Evolutionary conservation across 2,329 filamentous ascomycete species (phyloP), one percentile per base, ranked within the genome.

Genomic region (Corinectria fuckeliana): DNA sequence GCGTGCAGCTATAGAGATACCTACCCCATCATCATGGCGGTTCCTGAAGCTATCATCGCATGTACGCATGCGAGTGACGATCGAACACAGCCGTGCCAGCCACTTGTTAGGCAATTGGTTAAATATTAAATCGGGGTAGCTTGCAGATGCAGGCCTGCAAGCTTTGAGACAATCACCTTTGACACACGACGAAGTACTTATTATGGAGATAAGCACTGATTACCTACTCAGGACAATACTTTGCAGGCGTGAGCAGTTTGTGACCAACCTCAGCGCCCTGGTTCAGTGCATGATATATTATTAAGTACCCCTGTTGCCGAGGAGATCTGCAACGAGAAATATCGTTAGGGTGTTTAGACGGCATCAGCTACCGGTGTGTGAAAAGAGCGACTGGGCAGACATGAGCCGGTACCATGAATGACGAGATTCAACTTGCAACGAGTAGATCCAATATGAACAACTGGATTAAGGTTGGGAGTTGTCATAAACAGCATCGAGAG

Each of bases 271-370:
- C 9, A 26, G 5, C 16, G 16, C 30, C 6, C 21, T 30, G 36
- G 3, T 41, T 32, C 13, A 16, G n/a, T 50, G 54, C 30, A 56
- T 45, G 30, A 50, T 56, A 45, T 30, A 47, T 47, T 50, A 50
- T 28, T 32, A 34, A 6, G 47, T 30, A 5, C 21, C 20, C 23
- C 5, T 7, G 32, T 9, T 34, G 51, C 4, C 9, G 16, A 26
- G 20, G 16, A 21, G 7, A 18, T 16, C n/a, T n/a, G n/a, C n/a
- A n/a, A n/a, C n/a, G n/a, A n/a, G n/a, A n/a, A n/a, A n/a, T n/a
- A n/a, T n/a, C n/a, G n/a, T n/a, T n/a, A n/a, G n/a, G n/a, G n/a
- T n/a, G n/a, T n/a, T n/a, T 28, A 25, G 16, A n/a, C 50, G n/a
- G 20, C 16, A 13, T 41, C 44, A 20, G 32, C n/a, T 32, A 26